Evolutionary conservation across 495 filamentous ascomycete genomes (phyloP), one percentile per base, ranked within the genome.

Genomic region (Annulohypoxylon moriforme): DNA sequence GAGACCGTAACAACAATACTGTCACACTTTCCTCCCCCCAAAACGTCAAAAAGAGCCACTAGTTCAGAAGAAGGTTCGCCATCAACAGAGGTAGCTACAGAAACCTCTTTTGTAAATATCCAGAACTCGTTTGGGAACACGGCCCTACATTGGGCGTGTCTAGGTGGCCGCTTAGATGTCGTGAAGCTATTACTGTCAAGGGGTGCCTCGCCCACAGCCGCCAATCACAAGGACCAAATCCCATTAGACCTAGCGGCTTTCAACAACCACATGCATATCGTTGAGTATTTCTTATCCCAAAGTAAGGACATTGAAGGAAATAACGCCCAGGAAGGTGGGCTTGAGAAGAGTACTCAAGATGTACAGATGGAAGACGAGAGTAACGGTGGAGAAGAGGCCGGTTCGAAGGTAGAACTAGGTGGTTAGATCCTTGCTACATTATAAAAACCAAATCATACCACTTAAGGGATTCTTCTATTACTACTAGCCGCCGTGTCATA

Each of bases 61-160:
- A 81, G 85, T 81, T 89, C 67, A 73, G 82, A 44, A 73, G 79
- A 60, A 74, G 86, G 50, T 72, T 79, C 63, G 38, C 63, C 18
- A 58, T 67, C 74, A 52, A 60, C 61, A 63, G 71, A 46, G 36
- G 65, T 46, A 40, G 69, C 71, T 74, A 18, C 69, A 78, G 64
- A 81, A 50, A 76, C 78, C 34, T 69, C 81, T 0, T 85, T 90
- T 34, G 64, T 97, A 10, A 90, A 96, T 80, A 63, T 85, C 78
- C 80, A 86, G 76, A 98, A 98, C 69, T 77, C 87, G 64, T 88
- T 90, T 25, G 94, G 93, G 27, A 97, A 97, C 81, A 97, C 95
- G 10, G 85, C 93, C 1, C 80, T 98, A 59, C 94, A 98, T 82
- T 98, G 93, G 93, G 95, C 94, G 0, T 90, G 93, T 1, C 82